These are phyloP conservation scores for Paramarasmius palmivorus DNA, from an alignment of 1,284 basidiomycete genomes.

Conservation along the genomic window DNA sequence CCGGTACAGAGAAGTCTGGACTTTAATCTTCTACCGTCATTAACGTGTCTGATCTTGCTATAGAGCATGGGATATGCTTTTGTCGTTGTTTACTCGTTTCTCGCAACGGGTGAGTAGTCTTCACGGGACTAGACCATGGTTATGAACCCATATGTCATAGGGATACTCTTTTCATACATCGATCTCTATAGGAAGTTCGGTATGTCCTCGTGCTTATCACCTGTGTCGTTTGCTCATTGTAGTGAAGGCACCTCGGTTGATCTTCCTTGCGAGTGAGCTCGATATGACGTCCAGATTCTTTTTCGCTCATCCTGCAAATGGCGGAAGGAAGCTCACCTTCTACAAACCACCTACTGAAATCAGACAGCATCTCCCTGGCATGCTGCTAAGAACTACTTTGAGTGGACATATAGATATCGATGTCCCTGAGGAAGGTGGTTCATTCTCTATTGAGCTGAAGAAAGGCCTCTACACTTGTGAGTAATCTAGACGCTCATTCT, in stretches of 20 bases:
- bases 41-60: slow-evolving; percentile 5
- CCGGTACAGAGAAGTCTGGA: slow-evolving; percentile 35
- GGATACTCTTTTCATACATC: slow-evolving; percentile 59
- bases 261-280: slow-evolving; percentile 52
- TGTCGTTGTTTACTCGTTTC: slow-evolving; percentile 38
- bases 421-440: background rate
- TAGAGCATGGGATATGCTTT: slow-evolving; percentile 38
- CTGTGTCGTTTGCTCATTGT: slow-evolving; percentile 8
- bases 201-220: slow-evolving; percentile 29
- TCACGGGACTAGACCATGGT: background rate
- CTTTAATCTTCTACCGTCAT: slow-evolving; percentile 9
- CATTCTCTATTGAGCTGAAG: background rate
- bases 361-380: background rate
- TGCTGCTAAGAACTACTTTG: background rate
- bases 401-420: background rate
- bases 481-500: slow-evolving; percentile 35
- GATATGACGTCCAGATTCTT: slow-evolving; percentile 59
- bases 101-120: slow-evolving; percentile 25
- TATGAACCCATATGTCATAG: slow-evolving; percentile 24
- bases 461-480: slow-evolving; percentile 1
- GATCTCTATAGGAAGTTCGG: slow-evolving; percentile 54
- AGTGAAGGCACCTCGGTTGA: slow-evolving; percentile 46
- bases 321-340: slow-evolving; percentile 56
- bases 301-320: slow-evolving; percentile 56
- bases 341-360: slow-evolving; percentile 25